phyloP scores from a whole-genome alignment of 495 filamentous ascomycete genomes.

The Podospora conica region DNA sequence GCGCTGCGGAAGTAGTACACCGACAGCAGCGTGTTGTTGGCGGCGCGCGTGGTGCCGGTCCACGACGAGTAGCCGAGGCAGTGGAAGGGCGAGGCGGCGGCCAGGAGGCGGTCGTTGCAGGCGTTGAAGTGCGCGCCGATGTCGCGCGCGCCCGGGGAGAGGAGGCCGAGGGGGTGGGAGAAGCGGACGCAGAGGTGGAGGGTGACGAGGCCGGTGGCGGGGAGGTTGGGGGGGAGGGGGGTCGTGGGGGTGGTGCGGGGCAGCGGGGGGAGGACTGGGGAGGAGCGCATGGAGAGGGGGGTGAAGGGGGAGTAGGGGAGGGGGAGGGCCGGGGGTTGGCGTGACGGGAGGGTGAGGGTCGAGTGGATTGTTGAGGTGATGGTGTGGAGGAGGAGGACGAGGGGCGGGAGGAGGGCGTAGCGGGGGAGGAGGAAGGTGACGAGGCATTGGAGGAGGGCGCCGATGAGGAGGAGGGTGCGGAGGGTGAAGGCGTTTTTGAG shows the following conservation, averaged over 20 bases:
- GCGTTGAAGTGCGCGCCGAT: slow-evolving; percentile 21
- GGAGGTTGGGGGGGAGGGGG: background rate
- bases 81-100: slow-evolving; percentile 29
- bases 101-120: slow-evolving; percentile 2
- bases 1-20: slow-evolving; percentile 44
- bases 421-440: slow-evolving; percentile 34
- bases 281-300: background rate
- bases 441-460: slow-evolving; percentile 36
- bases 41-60: slow-evolving; percentile 16
- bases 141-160: slow-evolving; percentile 27
- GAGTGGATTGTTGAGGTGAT: slow-evolving; percentile 22
- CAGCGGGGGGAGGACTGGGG: background rate
- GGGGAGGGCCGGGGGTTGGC: slow-evolving; percentile 2
- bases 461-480: slow-evolving; percentile 38
- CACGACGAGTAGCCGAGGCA: slow-evolving; percentile 23
- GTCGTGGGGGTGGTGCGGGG: background rate
- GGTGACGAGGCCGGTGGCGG: slow-evolving; percentile 14
- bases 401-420: slow-evolving; percentile 30
- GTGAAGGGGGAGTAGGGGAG: slow-evolving; percentile 5
- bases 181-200: slow-evolving; percentile 24
- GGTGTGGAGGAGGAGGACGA: slow-evolving; percentile 31
- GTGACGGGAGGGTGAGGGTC: background rate
- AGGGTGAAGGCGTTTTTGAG: slow-evolving; percentile 29
- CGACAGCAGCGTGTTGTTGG: slow-evolving; percentile 32
- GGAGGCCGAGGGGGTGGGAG: slow-evolving; percentile 31